These are phyloP conservation scores for Oryza coarctata DNA, from an alignment of 176 grass and related monocot genomes.

Conservation along the genomic window DNA sequence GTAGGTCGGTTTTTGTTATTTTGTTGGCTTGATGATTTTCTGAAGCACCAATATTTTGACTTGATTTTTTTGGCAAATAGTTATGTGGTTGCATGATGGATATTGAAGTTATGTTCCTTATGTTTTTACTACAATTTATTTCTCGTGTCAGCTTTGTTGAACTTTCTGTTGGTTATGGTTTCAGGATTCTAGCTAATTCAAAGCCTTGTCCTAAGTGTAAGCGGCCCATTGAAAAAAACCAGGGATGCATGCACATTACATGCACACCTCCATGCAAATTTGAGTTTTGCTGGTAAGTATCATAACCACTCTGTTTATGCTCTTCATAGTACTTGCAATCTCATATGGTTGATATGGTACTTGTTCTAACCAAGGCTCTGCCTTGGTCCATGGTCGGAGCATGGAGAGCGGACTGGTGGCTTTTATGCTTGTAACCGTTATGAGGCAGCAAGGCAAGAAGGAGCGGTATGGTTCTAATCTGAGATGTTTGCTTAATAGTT, in stretches of 20 bases:
- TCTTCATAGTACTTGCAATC: slow-evolving; percentile 31
- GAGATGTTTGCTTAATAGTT: slow-evolving; percentile 18
- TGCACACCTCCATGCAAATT: slow-evolving; percentile 99
- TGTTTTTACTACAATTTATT: background rate
- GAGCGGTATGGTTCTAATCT: slow-evolving; percentile 68
- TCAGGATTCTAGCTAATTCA: slow-evolving; percentile 96
- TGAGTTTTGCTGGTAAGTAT: slow-evolving; percentile 97
- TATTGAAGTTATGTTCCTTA: background rate
- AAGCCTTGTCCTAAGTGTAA: slow-evolving; percentile 99
- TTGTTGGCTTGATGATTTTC: background rate
- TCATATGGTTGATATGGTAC: slow-evolving; percentile 1
- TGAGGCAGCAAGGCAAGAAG: slow-evolving; percentile 97
- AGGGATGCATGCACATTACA: slow-evolving; percentile 99
- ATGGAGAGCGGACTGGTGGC: slow-evolving; percentile 97
- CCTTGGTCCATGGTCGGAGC: slow-evolving; percentile 97
- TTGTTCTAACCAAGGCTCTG: slow-evolving; percentile 63
- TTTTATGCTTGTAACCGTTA: slow-evolving; percentile 99
- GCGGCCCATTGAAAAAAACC: slow-evolving; percentile 98
- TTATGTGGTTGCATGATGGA: background rate
- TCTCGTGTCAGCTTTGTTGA: background rate
- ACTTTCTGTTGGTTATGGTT: slow-evolving; percentile 37
- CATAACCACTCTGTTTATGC: background rate
- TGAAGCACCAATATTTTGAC: background rate
- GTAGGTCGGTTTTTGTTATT: slow-evolving; percentile 1
- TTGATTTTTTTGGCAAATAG: background rate